Conservation (phyloP, 2,329 filamentous ascomycete species). For the Arthrobotrys sphaeroides region DNA sequence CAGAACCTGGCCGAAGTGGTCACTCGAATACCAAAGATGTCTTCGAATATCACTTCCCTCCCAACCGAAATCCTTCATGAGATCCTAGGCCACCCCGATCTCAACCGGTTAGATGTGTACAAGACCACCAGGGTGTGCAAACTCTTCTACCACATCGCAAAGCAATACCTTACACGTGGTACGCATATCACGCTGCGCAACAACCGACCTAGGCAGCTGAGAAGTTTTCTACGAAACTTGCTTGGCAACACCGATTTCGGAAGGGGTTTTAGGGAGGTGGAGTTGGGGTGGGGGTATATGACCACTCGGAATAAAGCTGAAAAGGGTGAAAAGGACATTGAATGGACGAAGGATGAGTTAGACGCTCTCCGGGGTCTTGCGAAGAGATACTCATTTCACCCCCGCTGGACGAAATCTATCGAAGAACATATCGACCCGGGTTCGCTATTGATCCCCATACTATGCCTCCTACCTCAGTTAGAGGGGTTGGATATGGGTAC, state of each 20-base stretch:
- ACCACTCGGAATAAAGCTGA: not conserved
- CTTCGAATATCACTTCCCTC: not conserved
- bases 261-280: not conserved
- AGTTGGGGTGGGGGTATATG: not conserved
- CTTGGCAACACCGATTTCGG: slow-evolving; percentile 9
- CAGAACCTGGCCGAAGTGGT: no score
- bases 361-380: not conserved
- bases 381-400: slow-evolving; percentile 9
- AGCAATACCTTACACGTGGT: slow-evolving; percentile 7
- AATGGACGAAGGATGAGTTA: slow-evolving; percentile 25
- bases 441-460: slow-evolving; percentile 25
- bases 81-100: slow-evolving; percentile 14
- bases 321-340: not conserved
- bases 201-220: not conserved
- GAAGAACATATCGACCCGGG: slow-evolving; percentile 12
- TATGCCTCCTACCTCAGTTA: slow-evolving; percentile 3
- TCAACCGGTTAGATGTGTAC: slow-evolving; percentile 2
- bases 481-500: slow-evolving; percentile 16
- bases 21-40: not conserved
- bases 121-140: slow-evolving; percentile 4
- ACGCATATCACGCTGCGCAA: not conserved
- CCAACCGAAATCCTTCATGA: slow-evolving; percentile 47
- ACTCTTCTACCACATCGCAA: not conserved
- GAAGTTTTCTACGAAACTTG: slow-evolving; percentile 6
- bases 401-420: slow-evolving; percentile 14